phyloP scores from a whole-genome alignment of 768 basidiomycete genomes.

The Phylloporus rhodoxanthus region DNA sequence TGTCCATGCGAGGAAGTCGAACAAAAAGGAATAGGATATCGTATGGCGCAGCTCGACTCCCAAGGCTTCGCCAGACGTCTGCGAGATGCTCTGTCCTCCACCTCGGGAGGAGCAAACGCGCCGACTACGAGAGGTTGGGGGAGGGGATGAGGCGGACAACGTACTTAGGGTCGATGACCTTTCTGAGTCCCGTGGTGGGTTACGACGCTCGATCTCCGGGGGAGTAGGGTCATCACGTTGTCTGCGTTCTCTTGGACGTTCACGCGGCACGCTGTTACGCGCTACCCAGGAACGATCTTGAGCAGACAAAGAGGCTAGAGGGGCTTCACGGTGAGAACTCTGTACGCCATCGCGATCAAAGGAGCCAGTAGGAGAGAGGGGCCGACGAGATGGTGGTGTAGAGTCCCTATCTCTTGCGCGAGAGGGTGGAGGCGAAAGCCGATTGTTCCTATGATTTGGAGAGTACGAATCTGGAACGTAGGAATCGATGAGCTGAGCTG shows the following conservation, averaged over 20 bases:
- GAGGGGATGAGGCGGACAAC: constrained; percentile 42
- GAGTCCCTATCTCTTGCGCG: constrained; percentile 23
- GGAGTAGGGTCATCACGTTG: constrained; percentile 22
- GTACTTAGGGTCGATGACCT: constrained; percentile 39
- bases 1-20: constrained; percentile 37
- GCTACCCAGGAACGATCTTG: constrained; percentile 26
- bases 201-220: constrained; percentile 18
- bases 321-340: constrained; percentile 18
- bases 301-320: constrained; percentile 9
- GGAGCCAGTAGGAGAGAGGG: constrained; percentile 15
- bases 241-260: constrained; percentile 21
- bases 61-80: constrained; percentile 42
- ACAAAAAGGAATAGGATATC: constrained; percentile 30
- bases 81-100: constrained; percentile 30
- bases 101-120: constrained; percentile 36
- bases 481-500: constrained; percentile 22
- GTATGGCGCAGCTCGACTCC: constrained; percentile 36
- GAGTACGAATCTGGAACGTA: constrained; percentile 28
- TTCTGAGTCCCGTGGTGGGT: constrained; percentile 26
- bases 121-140: constrained; percentile 32
- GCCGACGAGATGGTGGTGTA: constrained; percentile 19
- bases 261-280: constrained; percentile 8
- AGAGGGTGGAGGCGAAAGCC: constrained; percentile 19
- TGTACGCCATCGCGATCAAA: constrained; percentile 17
- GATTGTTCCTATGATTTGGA: constrained; percentile 18